phyloP scores from a whole-genome alignment of 73 alveolate genomes.

The Stentor coeruleus region DNA sequence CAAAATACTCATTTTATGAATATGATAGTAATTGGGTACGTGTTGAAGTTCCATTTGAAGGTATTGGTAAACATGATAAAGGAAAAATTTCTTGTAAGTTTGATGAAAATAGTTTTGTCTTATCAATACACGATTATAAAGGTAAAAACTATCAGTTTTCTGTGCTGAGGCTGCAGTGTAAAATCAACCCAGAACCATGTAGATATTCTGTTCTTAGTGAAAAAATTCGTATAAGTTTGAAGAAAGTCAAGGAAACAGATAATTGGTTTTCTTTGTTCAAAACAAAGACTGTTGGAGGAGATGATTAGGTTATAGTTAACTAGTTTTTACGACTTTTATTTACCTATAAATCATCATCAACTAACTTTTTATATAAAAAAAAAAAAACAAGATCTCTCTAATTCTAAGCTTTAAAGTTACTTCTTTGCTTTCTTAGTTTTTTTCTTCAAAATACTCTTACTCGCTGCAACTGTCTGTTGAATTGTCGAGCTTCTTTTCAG shows the following conservation, averaged over 20 bases:
- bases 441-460: too few relatives aligned
- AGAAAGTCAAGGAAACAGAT: conserved; percentile 65
- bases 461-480: too few relatives aligned
- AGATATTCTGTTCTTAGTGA: conserved; percentile 56
- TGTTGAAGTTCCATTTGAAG: conserved; percentile 41
- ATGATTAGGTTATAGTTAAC: conserved; percentile 25
- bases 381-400: too few relatives aligned
- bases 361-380: too few relatives aligned
- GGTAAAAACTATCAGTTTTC: conserved; percentile 72
- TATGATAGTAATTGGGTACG: conserved; percentile 53
- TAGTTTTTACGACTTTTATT: conserved; percentile 22
- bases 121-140: conserved; percentile 42
- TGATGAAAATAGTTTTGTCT: conserved; percentile 31
- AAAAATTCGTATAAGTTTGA: conserved; percentile 51
- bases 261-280: conserved; percentile 83
- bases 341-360: too few relatives aligned
- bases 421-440: too few relatives aligned
- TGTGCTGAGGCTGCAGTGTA: conserved; percentile 60
- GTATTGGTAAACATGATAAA: conserved; percentile 32
- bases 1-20: conserved; percentile 53
- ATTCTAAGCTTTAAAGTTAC: too few relatives aligned
- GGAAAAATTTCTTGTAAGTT: conserved; percentile 36
- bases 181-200: conserved; percentile 59
- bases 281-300: conserved; percentile 74
- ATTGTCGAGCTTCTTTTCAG: too few relatives aligned